These are phyloP conservation scores for Ophioceras dolichostomum DNA, from an alignment of 2,329 filamentous ascomycete genomes.

Conservation along the genomic window DNA sequence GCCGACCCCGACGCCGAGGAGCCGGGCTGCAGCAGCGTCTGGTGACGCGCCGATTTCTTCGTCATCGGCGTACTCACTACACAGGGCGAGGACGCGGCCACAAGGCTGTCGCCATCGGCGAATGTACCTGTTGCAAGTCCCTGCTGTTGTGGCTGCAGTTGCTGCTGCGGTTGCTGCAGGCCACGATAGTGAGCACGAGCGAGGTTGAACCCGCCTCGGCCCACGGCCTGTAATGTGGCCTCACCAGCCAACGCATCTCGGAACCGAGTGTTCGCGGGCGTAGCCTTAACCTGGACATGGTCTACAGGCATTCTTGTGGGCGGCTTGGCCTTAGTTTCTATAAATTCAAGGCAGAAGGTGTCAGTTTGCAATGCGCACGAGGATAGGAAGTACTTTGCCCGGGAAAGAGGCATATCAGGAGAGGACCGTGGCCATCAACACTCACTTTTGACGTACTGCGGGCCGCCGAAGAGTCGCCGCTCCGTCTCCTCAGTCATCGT, in stretches of 20 bases:
- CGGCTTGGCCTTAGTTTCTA: slow-evolving; percentile 28
- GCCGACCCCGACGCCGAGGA: too few relatives aligned
- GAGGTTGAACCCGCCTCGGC: slow-evolving; percentile 3
- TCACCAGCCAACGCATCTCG: slow-evolving; percentile 33
- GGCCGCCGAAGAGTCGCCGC: slow-evolving; percentile 36
- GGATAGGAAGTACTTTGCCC: too few relatives aligned
- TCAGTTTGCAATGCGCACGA: too few relatives aligned
- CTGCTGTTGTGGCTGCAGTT: neutral
- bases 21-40: neutral
- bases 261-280: slow-evolving; percentile 42
- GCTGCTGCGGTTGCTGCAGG: too few relatives aligned
- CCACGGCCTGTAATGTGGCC: too few relatives aligned
- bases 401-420: too few relatives aligned
- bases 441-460: slow-evolving; percentile 34
- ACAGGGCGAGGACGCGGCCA: slow-evolving; percentile 4
- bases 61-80: slow-evolving; percentile 9
- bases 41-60: slow-evolving; percentile 7
- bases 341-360: too few relatives aligned
- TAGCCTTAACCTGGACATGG: slow-evolving; percentile 41
- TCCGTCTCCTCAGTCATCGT: slow-evolving; percentile 56
- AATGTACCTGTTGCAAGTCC: neutral
- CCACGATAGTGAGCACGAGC: neutral
- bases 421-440: neutral
- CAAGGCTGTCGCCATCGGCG: neutral
- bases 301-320: slow-evolving; percentile 25